Conservation (phyloP, 2,329 filamentous ascomycete species). For the Alternaria longipes region DNA sequence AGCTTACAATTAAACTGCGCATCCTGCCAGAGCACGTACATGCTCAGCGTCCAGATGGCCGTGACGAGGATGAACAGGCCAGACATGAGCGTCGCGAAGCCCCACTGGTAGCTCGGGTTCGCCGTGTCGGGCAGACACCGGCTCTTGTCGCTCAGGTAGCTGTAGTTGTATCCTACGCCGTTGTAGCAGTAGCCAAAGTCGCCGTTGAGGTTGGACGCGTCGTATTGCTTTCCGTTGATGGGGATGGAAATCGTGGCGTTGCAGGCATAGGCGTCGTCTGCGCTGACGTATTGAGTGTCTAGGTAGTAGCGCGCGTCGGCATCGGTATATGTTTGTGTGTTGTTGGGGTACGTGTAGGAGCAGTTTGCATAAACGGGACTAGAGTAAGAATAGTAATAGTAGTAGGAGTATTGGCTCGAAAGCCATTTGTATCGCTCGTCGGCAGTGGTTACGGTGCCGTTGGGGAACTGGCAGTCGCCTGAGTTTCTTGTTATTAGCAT, state of each 20-base stretch:
- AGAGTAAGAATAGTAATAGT: background rate
- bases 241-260: conserved; percentile 23
- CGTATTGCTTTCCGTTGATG: conserved; percentile 25
- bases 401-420: background rate
- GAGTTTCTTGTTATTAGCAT: background rate
- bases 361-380: background rate
- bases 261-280: conserved; percentile 13
- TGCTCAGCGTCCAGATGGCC: conserved; percentile 41
- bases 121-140: conserved; percentile 43
- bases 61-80: conserved; percentile 44
- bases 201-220: conserved; percentile 20
- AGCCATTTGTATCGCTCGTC: background rate
- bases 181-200: conserved; percentile 29
- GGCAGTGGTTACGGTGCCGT: conserved; percentile 28
- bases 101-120: conserved; percentile 46
- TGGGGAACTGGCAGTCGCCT: conserved; percentile 35
- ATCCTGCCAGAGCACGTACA: conserved; percentile 50
- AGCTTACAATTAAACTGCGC: conserved; percentile 39
- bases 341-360: conserved; percentile 20
- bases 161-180: conserved; percentile 22
- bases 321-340: conserved; percentile 15
- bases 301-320: fast-evolving
- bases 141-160: conserved; percentile 15
- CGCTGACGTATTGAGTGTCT: background rate
- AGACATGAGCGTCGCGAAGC: conserved; percentile 49